phyloP scores from a whole-genome alignment of 805 yeast genomes.

The Myxozyma sirexii region DNA sequence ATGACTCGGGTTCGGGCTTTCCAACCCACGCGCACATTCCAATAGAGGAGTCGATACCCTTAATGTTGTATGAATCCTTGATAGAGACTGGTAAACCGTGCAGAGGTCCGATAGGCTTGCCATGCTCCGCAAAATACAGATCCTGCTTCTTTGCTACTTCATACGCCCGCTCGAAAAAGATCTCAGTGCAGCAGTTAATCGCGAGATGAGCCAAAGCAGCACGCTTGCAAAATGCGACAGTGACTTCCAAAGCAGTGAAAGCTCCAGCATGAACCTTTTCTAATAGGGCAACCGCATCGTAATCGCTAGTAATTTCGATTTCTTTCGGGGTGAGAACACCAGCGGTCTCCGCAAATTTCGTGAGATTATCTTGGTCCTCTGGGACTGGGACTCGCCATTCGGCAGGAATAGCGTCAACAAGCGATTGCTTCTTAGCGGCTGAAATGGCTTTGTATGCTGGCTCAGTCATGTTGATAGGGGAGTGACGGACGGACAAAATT shows the following conservation, averaged over 20 bases:
- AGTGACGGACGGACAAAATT: neutral
- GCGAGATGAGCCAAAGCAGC: constrained; percentile 33
- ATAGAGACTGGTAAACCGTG: constrained; percentile 59
- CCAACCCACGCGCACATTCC: constrained; percentile 51
- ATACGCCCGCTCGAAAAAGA: constrained; percentile 59
- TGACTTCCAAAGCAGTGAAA: constrained; percentile 48
- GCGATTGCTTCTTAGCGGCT: constrained; percentile 46
- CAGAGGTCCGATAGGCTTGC: constrained; percentile 59
- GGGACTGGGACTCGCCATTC: constrained; percentile 50
- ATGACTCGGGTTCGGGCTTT: constrained; percentile 45
- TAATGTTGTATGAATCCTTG: constrained; percentile 51
- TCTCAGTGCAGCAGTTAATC: constrained; percentile 39
- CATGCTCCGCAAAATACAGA: constrained; percentile 50
- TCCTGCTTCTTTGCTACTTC: constrained; percentile 59
- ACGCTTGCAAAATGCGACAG: constrained; percentile 51
- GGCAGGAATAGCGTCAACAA: constrained; percentile 49
- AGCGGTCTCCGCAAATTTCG: constrained; percentile 45
- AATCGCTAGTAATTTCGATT: constrained; percentile 50
- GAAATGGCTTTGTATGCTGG: constrained; percentile 47
- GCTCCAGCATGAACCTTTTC: constrained; percentile 47
- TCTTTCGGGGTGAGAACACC: constrained; percentile 48
- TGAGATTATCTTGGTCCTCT: constrained; percentile 45
- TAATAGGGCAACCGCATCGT: constrained; percentile 44
- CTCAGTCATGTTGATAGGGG: constrained; percentile 19
- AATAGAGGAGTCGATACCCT: constrained; percentile 51